These are phyloP conservation scores for Alisma plantagoaquatica DNA, from an alignment of 106 monocot genomes.

Conservation along the genomic window DNA sequence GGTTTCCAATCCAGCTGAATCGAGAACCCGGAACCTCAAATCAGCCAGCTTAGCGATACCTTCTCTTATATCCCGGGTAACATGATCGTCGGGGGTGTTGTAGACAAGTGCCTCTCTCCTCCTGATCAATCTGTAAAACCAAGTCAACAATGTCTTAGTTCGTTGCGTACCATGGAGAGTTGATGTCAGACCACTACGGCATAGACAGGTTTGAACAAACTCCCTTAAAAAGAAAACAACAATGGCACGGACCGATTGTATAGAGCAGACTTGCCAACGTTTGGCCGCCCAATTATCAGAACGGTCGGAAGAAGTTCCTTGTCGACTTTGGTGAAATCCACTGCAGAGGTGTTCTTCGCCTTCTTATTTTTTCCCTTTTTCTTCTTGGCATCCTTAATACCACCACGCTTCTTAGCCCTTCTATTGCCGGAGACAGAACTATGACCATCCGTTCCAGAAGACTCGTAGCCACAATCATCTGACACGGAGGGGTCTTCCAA, in stretches of 20 bases:
- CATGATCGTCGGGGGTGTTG: constrained; percentile 89
- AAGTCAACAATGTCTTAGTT: no score
- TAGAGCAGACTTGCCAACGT: constrained; percentile 96
- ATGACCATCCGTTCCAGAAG: no score
- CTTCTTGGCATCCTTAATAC: background rate
- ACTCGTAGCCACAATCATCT: no score
- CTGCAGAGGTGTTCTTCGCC: constrained; percentile 22
- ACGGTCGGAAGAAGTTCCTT: constrained; percentile 63
- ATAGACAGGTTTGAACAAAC: no score
- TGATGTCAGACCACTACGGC: no score
- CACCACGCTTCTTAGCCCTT: no score
- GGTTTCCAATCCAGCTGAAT: constrained; percentile 90
- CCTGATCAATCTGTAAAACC: constrained; percentile 53
- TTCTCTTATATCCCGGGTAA: constrained; percentile 87
- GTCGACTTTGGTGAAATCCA: constrained; percentile 87
- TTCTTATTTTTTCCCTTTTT: background rate
- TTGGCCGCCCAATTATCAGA: constrained; percentile 87
- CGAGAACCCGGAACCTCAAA: constrained; percentile 84
- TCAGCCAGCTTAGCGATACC: constrained; percentile 91
- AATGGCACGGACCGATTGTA: constrained; percentile 99
- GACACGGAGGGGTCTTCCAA: no score
- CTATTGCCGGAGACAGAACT: no score
- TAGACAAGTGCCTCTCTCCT: constrained; percentile 93
- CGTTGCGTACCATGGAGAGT: no score
- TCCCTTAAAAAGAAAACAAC: no score